Evolutionary conservation across 1,284 basidiomycete species (phyloP).

Genomic region (Ceratobasidium sp.): DNA sequence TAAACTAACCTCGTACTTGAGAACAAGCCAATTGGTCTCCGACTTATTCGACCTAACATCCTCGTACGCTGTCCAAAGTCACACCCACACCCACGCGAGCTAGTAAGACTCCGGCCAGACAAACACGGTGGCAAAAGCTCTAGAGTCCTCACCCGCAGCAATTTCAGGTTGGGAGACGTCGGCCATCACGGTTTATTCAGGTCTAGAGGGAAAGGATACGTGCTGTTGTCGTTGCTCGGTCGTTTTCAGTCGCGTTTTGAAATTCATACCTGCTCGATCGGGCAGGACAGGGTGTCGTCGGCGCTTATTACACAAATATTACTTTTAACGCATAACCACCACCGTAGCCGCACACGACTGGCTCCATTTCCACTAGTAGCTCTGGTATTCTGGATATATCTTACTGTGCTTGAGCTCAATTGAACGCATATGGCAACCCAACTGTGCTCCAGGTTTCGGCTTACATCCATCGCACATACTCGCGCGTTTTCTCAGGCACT

Average conservation of each 20-base stretch:
- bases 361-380: neutral
- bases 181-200: constrained; percentile 55
- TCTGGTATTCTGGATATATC: neutral
- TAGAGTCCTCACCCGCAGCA: constrained; percentile 68
- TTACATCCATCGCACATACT: neutral
- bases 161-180: constrained; percentile 84
- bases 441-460: neutral
- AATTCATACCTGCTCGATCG: constrained; percentile 18
- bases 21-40: constrained; percentile 84
- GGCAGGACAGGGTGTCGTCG: constrained; percentile 7
- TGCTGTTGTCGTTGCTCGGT: constrained; percentile 32
- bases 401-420: neutral
- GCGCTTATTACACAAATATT: constrained; percentile 34
- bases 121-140: neutral
- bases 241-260: constrained; percentile 35
- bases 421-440: neutral
- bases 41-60: constrained; percentile 85
- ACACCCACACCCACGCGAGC: neutral
- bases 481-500: constrained; percentile 5
- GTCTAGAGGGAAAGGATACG: constrained; percentile 14
- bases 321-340: neutral
- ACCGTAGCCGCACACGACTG: neutral
- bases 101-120: neutral
- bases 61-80: constrained; percentile 72
- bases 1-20: constrained; percentile 80